phyloP scores from a whole-genome alignment of 2,329 filamentous ascomycete species.

The Paecilomyces variotii region DNA sequence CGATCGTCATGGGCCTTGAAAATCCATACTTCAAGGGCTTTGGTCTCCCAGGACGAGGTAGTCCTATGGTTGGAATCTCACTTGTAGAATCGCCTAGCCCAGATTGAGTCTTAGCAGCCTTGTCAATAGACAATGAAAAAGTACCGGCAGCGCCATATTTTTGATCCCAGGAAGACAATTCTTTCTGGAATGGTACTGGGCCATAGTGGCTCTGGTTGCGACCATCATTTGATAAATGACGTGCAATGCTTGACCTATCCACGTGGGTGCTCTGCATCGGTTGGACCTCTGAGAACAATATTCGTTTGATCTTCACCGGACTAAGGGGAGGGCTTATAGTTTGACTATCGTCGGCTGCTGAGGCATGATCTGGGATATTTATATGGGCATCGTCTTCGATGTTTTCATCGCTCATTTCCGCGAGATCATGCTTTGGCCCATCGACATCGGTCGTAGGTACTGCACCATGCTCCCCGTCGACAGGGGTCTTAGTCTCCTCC shows the following conservation, averaged over 20 bases:
- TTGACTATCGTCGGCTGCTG: slow-evolving; percentile 13
- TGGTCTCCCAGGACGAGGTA: slow-evolving; percentile 18
- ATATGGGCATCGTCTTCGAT: background rate
- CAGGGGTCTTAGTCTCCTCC: background rate
- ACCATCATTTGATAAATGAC: slow-evolving; percentile 4
- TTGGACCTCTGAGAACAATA: slow-evolving; percentile 31
- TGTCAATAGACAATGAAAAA: slow-evolving; percentile 29
- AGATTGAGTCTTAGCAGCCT: background rate
- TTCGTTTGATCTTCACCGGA: slow-evolving; percentile 35
- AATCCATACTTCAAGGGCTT: background rate
- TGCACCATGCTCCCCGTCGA: background rate
- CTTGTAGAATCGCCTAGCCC: slow-evolving; percentile 7
- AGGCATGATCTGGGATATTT: slow-evolving; percentile 4
- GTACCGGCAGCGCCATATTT: slow-evolving; percentile 46
- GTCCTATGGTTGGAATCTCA: slow-evolving; percentile 32
- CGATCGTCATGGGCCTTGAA: slow-evolving; percentile 3
- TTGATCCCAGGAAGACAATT: slow-evolving; percentile 40
- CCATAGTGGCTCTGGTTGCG: slow-evolving; percentile 40
- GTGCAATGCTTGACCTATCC: background rate
- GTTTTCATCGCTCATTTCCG: background rate
- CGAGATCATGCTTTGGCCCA: slow-evolving; percentile 6
- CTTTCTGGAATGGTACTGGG: slow-evolving; percentile 44
- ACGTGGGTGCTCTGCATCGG: slow-evolving; percentile 3
- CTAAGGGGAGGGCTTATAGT: slow-evolving; percentile 33
- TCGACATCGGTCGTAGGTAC: slow-evolving; percentile 4